phyloP scores from a whole-genome alignment of 1,284 basidiomycete species.

The Melampsora larici-populina region DNA sequence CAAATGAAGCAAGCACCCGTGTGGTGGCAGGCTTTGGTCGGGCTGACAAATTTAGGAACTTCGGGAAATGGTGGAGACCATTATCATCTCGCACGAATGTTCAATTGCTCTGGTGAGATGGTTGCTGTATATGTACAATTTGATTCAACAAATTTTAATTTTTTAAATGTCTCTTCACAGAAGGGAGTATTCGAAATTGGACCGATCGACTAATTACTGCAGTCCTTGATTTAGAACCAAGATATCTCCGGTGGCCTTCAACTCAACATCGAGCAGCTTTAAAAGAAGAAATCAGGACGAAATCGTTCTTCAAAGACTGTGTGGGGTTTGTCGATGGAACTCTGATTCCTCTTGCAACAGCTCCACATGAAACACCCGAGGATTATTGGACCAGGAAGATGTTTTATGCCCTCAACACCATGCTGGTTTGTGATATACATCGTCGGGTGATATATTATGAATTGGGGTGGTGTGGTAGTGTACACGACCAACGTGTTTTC shows the following conservation, averaged over 20 bases:
- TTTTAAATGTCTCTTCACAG: too few relatives aligned
- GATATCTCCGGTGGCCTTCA: neutral
- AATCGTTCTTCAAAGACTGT: too few relatives aligned
- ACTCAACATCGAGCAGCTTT: neutral
- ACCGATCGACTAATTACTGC: neutral
- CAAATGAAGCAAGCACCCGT: neutral
- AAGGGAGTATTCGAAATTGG: neutral
- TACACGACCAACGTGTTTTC: neutral
- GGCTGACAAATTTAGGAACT: neutral
- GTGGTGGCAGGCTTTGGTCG: neutral
- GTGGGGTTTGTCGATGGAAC: too few relatives aligned
- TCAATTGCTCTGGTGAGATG: neutral
- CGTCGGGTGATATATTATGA: too few relatives aligned
- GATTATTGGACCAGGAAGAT: conserved; percentile 2
- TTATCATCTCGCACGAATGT: conserved; percentile 4
- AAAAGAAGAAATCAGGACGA: neutral
- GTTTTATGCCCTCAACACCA: neutral
- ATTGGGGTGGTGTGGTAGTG: too few relatives aligned
- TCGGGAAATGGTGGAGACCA: too few relatives aligned
- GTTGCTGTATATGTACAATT: too few relatives aligned
- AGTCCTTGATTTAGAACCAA: neutral
- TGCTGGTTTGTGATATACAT: too few relatives aligned
- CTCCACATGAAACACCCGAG: neutral
- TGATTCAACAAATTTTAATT: too few relatives aligned
- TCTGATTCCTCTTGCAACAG: too few relatives aligned